Evolutionary conservation across 2,329 filamentous ascomycete genomes (phyloP), one percentile per base, ranked within the genome.

Genomic region (Cladorrhinum sp.): DNA sequence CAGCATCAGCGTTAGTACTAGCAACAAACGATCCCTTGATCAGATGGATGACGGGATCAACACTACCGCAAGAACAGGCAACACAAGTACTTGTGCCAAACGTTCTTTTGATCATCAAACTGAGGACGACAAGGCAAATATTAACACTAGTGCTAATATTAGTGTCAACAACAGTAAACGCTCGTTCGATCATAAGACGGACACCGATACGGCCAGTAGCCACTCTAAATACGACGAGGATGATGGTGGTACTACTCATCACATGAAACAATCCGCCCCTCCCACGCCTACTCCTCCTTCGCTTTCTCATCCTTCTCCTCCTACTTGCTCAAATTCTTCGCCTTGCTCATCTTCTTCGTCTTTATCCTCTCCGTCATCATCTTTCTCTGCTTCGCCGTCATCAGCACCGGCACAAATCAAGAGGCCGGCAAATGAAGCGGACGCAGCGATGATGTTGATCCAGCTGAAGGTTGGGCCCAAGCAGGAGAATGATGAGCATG

Each of bases 401-500:
- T 22, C 41, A 10, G 3, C 18, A 8, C 18, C 8, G 20, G 16
- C 8, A 12, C 6, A 18, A 45, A 45, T 22, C 3, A 18, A 23
- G 12, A 41, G 52, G 52, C 20, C 10, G 2, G 52, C 52, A 9
- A 8, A 18, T 41, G 53, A 56, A 16, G 53, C 29, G 23, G 53
- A 56, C 29, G 53, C 53, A 16, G 53, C 53, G 12, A 24, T 48
- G 38, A 49, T 45, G 24, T 23, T 56, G 24, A 56, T 56, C 13
- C 38, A 49, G 24, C 25, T 56, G 7, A 24, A 38, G 13, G 52
- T 6, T 10, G 38, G 38, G 7, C 8, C 29, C 16, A 18, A 20
- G 6, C 32, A 55, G 38, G 18, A 56, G 18, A n/a, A 32, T n/a
- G 12, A 22, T 5, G 16, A 27, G 22, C 20, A 27, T 2, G 52